Conservation (phyloP, 129 eudicot genomes). For the Centella asiatica region DNA sequence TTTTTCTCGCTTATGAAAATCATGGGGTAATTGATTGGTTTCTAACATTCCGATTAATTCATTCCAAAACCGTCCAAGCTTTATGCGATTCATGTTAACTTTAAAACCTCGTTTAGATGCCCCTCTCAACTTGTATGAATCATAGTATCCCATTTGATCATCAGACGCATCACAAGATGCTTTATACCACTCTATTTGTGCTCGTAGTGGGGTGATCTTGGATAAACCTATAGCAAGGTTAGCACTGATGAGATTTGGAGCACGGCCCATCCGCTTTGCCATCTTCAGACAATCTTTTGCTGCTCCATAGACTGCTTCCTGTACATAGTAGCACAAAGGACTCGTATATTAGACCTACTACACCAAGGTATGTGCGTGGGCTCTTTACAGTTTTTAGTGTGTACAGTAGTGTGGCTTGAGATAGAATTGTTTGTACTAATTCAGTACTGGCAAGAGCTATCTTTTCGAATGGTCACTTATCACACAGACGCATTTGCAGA, state of each 20-base stretch:
- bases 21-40: slow-evolving; percentile 69
- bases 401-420: too few species aligned
- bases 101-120: slow-evolving; percentile 52
- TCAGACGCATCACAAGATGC: slow-evolving; percentile 59
- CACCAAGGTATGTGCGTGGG: not conserved
- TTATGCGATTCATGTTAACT: slow-evolving; percentile 43
- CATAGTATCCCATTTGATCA: slow-evolving; percentile 79
- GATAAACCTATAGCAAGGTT: slow-evolving; percentile 55
- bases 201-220: slow-evolving; percentile 57
- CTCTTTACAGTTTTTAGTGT: too few species aligned
- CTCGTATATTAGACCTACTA: not conserved
- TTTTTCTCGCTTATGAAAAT: slow-evolving; percentile 60
- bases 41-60: slow-evolving; percentile 54
- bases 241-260: slow-evolving; percentile 76
- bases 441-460: too few species aligned
- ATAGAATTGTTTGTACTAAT: too few species aligned
- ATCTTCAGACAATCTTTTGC: slow-evolving; percentile 56
- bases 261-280: slow-evolving; percentile 65
- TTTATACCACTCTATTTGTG: slow-evolving; percentile 90
- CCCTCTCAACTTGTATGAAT: slow-evolving; percentile 53
- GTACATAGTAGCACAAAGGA: not conserved
- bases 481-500: not conserved
- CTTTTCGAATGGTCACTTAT: not conserved
- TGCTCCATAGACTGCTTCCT: slow-evolving; percentile 43
- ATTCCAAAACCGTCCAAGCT: slow-evolving; percentile 75